Evolutionary conservation across 306 rosid species (phyloP), one percentile per base, ranked within the genome.

Genomic region (Cucurbita ficifolia): DNA sequence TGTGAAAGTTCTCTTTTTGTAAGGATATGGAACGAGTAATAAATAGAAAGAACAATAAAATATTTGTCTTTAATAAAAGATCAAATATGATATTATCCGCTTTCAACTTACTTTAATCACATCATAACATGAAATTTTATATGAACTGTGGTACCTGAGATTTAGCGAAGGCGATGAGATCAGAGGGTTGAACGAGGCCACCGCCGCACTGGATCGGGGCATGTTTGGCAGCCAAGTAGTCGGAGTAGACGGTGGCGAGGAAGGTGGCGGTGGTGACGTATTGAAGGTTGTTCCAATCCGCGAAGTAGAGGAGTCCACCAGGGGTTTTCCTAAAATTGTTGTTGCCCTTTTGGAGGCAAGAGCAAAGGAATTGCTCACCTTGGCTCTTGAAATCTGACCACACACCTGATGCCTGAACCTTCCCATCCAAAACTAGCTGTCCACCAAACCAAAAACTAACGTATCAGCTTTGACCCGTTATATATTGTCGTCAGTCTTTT

Each of bases 331-430:
- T n/a, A 3, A 79, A 17, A 2, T 89, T 87, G 65, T 14, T 57
- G n/a, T 52, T 50, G 10, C 73, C 83, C 45, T 87, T 84, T 24
- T 89, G 87, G 3, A 81, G 70, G 68, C 92, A 81, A 0, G 85
- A 75, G 50, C 96, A 87, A 65, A 87, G 53, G 82, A 78, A 87
- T 43, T 83, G 35, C 50, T 84, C 96, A 29, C 87, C 88, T n/a
- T 84, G 73, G 43, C 35, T 38, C 78, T 83, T 84, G 74, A 78
- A 86, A 40, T 83, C 75, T 5, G 6, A 40, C 90, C 90, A 87
- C 4, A 21, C 50, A 7, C 79, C 88, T 24, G 85, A 70, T 10
- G 45, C 4, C 0, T 11, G 18, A 14, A 77, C 86, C 62, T 60
- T 75, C 4, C 84, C 88, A 2, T 85, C 87, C 70, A 90, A 40